phyloP scores from a whole-genome alignment of 2,329 filamentous ascomycete species.

The Emmonsiellopsis sp. region DNA sequence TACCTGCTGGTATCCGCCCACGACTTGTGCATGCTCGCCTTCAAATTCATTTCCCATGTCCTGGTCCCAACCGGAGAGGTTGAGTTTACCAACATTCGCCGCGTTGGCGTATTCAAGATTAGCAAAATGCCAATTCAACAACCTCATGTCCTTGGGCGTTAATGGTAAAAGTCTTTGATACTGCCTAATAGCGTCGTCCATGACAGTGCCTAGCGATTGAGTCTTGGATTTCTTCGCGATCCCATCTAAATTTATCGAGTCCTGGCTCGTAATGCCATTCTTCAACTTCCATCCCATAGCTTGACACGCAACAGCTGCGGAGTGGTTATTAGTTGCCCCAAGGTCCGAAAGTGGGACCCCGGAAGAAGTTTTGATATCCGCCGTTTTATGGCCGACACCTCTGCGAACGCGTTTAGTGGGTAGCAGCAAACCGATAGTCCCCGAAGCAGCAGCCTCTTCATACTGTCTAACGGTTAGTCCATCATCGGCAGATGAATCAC shows the following conservation, averaged over 20 bases:
- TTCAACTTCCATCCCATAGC: constrained; percentile 76
- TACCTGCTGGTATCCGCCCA: constrained; percentile 89
- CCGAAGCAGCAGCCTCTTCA: constrained; percentile 59
- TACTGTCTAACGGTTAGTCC: constrained; percentile 62
- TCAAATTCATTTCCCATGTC: constrained; percentile 98
- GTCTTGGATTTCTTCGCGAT: constrained; percentile 52
- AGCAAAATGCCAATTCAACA: constrained; percentile 97
- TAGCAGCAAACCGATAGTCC: constrained; percentile 38
- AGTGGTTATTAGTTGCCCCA: constrained; percentile 58
- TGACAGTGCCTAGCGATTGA: constrained; percentile 78
- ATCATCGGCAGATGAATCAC: constrained; percentile 64
- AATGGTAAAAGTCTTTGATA: constrained; percentile 77
- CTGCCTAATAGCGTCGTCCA: constrained; percentile 84
- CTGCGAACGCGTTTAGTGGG: constrained; percentile 35
- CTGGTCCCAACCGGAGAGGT: constrained; percentile 88
- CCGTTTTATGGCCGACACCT: constrained; percentile 38
- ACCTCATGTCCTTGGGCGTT: constrained; percentile 73
- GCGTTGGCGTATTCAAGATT: constrained; percentile 98
- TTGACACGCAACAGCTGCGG: constrained; percentile 67
- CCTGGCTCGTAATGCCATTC: constrained; percentile 51
- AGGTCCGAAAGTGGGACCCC: constrained; percentile 46
- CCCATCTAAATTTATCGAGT: constrained; percentile 62
- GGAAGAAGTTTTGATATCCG: constrained; percentile 42
- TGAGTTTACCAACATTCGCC: constrained; percentile 75
- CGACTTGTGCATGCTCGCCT: constrained; percentile 83